A percentile compares a stretch with the other conserved stretches of the same genome.
These are phyloP conservation scores for Hansenula lynferdii DNA, from an alignment of 1,139 yeast species.

Conservation along the genomic window DNA sequence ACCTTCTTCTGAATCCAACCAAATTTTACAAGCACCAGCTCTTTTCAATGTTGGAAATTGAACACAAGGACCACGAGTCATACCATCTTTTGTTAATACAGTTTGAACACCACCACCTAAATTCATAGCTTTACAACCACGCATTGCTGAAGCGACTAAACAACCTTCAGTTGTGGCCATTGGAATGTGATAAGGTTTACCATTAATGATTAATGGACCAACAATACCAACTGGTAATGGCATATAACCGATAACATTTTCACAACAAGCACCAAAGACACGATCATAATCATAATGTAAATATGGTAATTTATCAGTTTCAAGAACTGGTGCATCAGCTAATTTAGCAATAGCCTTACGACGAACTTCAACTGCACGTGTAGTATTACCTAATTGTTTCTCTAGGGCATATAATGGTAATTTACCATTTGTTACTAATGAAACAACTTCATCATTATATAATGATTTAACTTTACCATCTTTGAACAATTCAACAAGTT, in stretches of 20 bases:
- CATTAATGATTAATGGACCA: conserved; percentile 92
- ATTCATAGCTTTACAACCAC: conserved; percentile 98
- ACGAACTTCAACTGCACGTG: conserved; percentile 91
- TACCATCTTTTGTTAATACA: conserved; percentile 91
- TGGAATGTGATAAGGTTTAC: conserved; percentile 82
- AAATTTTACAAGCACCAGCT: conserved; percentile 92
- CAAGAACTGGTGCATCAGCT: conserved; percentile 79
- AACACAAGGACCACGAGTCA: conserved; percentile 99
- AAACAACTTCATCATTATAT: conserved; percentile 66
- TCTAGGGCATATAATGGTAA: conserved; percentile 92
- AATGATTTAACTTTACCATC: conserved; percentile 68
- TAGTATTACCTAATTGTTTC: conserved; percentile 79
- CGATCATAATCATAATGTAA: conserved; percentile 86
- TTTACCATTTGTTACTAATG: conserved; percentile 69
- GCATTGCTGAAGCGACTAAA: conserved; percentile 95
- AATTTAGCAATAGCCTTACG: conserved; percentile 83
- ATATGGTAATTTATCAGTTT: conserved; percentile 70
- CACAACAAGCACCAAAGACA: conserved; percentile 98
- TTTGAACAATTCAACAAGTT: conserved; percentile 57
- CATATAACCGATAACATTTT: conserved; percentile 93
- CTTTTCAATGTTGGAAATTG: conserved; percentile 74
- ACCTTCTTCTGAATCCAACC: conserved; percentile 97
- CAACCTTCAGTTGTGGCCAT: conserved; percentile 99
- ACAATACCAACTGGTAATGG: conserved; percentile 98
- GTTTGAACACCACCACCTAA: conserved; percentile 96